Conservation (phyloP, 176 grass and related monocot genomes). For the Chloris gayana region DNA sequence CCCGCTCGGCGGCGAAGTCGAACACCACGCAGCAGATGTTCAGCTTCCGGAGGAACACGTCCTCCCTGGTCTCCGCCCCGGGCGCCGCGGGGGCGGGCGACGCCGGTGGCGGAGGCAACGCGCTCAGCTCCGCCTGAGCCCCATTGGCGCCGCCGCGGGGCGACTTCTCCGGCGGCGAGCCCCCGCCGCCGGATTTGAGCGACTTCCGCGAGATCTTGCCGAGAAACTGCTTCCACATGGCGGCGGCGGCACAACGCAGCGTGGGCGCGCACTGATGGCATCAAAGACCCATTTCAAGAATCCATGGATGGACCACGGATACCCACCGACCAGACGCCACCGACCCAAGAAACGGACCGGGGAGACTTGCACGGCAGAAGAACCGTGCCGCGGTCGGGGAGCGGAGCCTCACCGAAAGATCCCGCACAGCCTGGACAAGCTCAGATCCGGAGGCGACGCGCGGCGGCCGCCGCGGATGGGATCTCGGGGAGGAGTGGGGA, state of each 20-base stretch:
- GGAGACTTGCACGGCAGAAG: constrained; percentile 40
- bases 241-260: constrained; percentile 9
- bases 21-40: constrained; percentile 79
- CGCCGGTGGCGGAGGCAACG: constrained; percentile 9
- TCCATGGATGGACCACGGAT: constrained; percentile 12
- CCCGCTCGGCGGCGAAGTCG: constrained; percentile 77
- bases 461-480: constrained; percentile 46
- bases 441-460: constrained; percentile 40
- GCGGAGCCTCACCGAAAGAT: not conserved
- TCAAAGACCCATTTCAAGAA: constrained; percentile 50
- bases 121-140: constrained; percentile 20
- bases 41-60: constrained; percentile 83
- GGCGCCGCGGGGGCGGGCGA: not conserved
- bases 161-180: constrained; percentile 38
- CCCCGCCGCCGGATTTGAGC: constrained; percentile 51
- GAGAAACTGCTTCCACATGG: constrained; percentile 94
- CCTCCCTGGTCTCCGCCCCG: constrained; percentile 57
- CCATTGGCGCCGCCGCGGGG: constrained; percentile 25
- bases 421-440: not conserved
- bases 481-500: constrained; percentile 32
- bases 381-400: constrained; percentile 20
- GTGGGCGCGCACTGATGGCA: constrained; percentile 23
- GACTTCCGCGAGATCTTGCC: constrained; percentile 85
- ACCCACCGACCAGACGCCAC: constrained; percentile 29
- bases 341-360: constrained; percentile 27